These are phyloP conservation scores for Microdochium bolleyi DNA, from an alignment of 2,329 filamentous ascomycete species.

Conservation along the genomic window DNA sequence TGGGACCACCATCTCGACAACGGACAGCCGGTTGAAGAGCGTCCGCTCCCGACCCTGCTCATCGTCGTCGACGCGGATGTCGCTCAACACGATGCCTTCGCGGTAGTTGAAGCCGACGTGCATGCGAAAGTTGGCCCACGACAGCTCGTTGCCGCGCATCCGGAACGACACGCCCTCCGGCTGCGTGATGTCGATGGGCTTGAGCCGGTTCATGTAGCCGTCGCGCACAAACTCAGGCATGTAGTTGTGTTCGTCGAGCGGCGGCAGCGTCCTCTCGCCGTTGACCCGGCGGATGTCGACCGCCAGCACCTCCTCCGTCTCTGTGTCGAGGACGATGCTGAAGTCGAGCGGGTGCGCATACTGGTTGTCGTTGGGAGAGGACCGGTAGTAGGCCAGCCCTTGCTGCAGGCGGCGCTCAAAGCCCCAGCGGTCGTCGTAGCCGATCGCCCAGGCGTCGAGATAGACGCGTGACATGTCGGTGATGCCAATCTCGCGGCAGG, in stretches of 20 bases:
- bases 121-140: constrained; percentile 50
- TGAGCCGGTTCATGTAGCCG: constrained; percentile 30
- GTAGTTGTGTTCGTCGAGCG: constrained; percentile 28
- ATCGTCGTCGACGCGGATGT: constrained; percentile 42
- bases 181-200: constrained; percentile 53
- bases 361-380: constrained; percentile 62
- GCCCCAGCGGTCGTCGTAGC: constrained; percentile 72
- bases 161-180: constrained; percentile 53
- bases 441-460: constrained; percentile 80
- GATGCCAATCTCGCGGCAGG: constrained; percentile 68
- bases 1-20: constrained; percentile 70
- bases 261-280: constrained; percentile 22
- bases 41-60: constrained; percentile 60
- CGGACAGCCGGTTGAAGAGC: constrained; percentile 64
- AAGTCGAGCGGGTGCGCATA: constrained; percentile 51
- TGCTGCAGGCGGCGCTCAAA: constrained; percentile 66
- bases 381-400: constrained; percentile 75
- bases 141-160: constrained; percentile 32
- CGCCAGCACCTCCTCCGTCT: constrained; percentile 34
- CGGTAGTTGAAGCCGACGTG: constrained; percentile 39
- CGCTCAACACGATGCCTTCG: constrained; percentile 48
- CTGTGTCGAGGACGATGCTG: constrained; percentile 35
- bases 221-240: constrained; percentile 26
- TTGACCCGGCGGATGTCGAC: constrained; percentile 32
- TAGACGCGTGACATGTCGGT: constrained; percentile 79